Evolutionary conservation across 768 basidiomycete species (phyloP), one percentile per base, ranked within the genome.

Genomic region (Xerocomellus chrysenteron): DNA sequence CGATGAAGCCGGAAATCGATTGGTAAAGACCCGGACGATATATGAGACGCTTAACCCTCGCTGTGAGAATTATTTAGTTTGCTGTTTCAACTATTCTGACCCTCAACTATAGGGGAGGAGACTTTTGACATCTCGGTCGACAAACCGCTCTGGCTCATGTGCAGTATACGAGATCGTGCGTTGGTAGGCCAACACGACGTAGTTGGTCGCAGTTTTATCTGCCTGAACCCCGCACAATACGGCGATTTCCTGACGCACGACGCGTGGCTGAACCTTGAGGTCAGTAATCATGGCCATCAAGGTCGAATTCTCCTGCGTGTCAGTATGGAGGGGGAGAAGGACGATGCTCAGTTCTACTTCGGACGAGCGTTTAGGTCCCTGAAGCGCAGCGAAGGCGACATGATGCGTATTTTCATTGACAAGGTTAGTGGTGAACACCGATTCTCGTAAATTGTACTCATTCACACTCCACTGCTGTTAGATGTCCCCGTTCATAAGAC

Each of bases 321-420:
- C 55, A 95, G 93, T 68, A 97, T 98, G 94, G 97, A 99, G 68
- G 94, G 95, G 51, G 97, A 98, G 80, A 94, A 96, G 74, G 94
- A 97, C 64, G 97, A 99, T 69, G 92, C 94, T 9, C 91, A 91
- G 63, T 99, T 97, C 78, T 95, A 90, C 78, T 99, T 98, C 66
- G 97, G 97, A 28, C 82, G 94, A 33, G 96, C 88, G 4, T 99
- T 99, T 80, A 81, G 96, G 45, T 92, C 87, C 39, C 71, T 99
- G 62, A 98, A 98, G 74, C 79, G 94, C 33, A 92, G 94, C 0
- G 94, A 98, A 68, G 86, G 82, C 24, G 96, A 99, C 66, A 98
- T 99, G 96, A 83, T 94, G 51, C 81, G 95, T 12, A 90, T 90
- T 36, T 96, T 98, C 72, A 89, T 98, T 54, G 97, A 99, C 78